phyloP scores from a whole-genome alignment of 495 filamentous ascomycete species.

The Penicillium steckii region DNA sequence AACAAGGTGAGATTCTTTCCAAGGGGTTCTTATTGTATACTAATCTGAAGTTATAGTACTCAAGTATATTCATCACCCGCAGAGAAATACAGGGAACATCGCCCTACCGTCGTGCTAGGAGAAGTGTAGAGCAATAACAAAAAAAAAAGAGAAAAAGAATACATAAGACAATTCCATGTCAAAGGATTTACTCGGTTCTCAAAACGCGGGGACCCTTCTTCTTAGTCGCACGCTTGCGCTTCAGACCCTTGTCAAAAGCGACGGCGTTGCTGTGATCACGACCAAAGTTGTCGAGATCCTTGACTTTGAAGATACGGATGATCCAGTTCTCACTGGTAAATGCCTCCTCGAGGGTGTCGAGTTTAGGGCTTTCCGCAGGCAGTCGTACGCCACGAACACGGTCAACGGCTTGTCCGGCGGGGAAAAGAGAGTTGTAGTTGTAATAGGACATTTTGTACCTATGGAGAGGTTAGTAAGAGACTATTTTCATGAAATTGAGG shows the following conservation, averaged over 20 bases:
- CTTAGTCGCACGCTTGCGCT: conserved; percentile 86
- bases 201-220: conserved; percentile 77
- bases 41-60: conserved; percentile 5
- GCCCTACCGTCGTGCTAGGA: conserved; percentile 3
- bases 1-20: background rate
- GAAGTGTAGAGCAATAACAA: conserved; percentile 7
- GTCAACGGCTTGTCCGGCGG: conserved; percentile 85
- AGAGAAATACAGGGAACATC: conserved; percentile 9
- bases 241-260: conserved; percentile 88
- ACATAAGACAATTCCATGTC: conserved; percentile 3
- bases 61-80: conserved; percentile 9
- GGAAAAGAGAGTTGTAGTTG: conserved; percentile 93
- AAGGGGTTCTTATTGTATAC: conserved; percentile 15
- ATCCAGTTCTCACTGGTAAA: conserved; percentile 99
- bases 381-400: conserved; percentile 79
- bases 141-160: conserved; percentile 5
- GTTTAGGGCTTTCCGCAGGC: conserved; percentile 81
- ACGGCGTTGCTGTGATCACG: conserved; percentile 81
- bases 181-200: conserved; percentile 67
- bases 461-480: conserved; percentile 29
- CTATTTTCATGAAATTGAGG: conserved; percentile 12
- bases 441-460: conserved; percentile 99
- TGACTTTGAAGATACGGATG: conserved; percentile 99
- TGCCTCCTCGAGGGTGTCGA: conserved; percentile 90
- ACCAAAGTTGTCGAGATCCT: conserved; percentile 94